A percentile compares a stretch with the other conserved stretches of the same genome.
Evolutionary conservation across 495 filamentous ascomycete species (phyloP).

Genomic region (Oleoguttula mirabilis): DNA sequence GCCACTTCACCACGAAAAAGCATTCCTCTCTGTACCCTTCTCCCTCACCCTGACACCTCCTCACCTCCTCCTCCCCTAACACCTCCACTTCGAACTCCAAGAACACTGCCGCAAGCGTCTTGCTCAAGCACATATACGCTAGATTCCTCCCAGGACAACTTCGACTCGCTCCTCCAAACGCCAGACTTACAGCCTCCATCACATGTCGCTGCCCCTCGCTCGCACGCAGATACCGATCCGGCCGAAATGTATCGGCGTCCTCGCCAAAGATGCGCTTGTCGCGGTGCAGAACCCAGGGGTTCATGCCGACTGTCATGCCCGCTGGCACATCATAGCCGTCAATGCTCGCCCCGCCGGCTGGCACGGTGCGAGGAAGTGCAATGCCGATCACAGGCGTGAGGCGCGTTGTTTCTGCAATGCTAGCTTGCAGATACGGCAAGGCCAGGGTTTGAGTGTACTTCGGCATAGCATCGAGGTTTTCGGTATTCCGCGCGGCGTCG

Average conservation of each 20-base stretch:
- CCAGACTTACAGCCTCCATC: conserved; percentile 16
- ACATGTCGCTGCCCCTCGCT: conserved; percentile 15
- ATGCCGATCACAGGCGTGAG: conserved; percentile 33
- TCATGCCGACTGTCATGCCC: conserved; percentile 17
- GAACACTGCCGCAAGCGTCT: no score
- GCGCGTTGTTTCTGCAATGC: conserved; percentile 20
- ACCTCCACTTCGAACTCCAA: no score
- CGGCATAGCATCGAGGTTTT: conserved; percentile 19
- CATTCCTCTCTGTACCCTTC: no score
- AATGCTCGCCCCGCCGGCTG: conserved; percentile 22
- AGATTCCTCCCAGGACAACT: conserved; percentile 25
- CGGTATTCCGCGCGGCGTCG: conserved; percentile 11
- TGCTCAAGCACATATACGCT: no score
- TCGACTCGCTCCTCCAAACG: conserved; percentile 24
- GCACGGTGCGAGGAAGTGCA: conserved; percentile 33
- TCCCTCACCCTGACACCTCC: no score
- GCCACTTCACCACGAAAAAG: no score
- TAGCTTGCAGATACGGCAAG: conserved; percentile 33
- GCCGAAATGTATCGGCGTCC: no score
- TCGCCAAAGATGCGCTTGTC: conserved; percentile 19
- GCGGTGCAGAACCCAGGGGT: conserved; percentile 19
- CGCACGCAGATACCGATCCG: conserved; percentile 15
- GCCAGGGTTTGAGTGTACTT: conserved; percentile 27
- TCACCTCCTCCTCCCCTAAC: no score
- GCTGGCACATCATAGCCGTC: conserved; percentile 4